Base-by-base conservation (phyloP, 768 basidiomycete genomes). In the Leucogyrophana mollusca region DNA sequence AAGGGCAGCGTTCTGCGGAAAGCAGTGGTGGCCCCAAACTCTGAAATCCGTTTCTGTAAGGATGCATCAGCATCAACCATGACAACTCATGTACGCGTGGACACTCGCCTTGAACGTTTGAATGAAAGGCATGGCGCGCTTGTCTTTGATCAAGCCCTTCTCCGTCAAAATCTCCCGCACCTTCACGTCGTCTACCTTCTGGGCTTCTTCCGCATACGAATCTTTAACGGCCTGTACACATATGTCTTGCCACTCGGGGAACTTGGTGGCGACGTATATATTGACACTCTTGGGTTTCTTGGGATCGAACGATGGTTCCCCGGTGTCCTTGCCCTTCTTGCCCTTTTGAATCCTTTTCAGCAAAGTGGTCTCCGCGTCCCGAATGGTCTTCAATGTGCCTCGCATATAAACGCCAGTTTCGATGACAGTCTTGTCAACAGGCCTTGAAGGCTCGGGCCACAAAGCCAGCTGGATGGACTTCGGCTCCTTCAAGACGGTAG, bases 51-150 rank as follows among this genome's bases (percentile, higher is more conserved):
- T 83, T 86, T 90, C 89, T 93, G 59, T 25, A 40, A 13, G 43
- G 20, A 4, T 36, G n/a, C n/a, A 10, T 47, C 45, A 59, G n/a
- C n/a, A n/a, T n/a, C n/a, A n/a, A n/a, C n/a, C n/a, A n/a, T n/a
- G n/a, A n/a, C n/a, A n/a, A n/a, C n/a, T n/a, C n/a, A n/a, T n/a
- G n/a, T n/a, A n/a, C n/a, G n/a, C n/a, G n/a, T n/a, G n/a, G n/a
- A n/a, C n/a, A 54, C 74, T 30, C 43, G 94, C 95, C 85, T 96
- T 94, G 83, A 97, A 89, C 23, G 76, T 70, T 49, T 95, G 90
- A 37, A 94, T 81, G 69, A 95, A 97, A 5, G 94, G 94, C 95
- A 97, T 98, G 34, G 79, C 79, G 34, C 85, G 81, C 74, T 98
- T 98, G 71, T 98, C 93, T 77, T 96, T 97, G 70, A 94, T 85